Conservation (phyloP, 2,329 filamentous ascomycete genomes). For the Raffaelea arxii region DNA sequence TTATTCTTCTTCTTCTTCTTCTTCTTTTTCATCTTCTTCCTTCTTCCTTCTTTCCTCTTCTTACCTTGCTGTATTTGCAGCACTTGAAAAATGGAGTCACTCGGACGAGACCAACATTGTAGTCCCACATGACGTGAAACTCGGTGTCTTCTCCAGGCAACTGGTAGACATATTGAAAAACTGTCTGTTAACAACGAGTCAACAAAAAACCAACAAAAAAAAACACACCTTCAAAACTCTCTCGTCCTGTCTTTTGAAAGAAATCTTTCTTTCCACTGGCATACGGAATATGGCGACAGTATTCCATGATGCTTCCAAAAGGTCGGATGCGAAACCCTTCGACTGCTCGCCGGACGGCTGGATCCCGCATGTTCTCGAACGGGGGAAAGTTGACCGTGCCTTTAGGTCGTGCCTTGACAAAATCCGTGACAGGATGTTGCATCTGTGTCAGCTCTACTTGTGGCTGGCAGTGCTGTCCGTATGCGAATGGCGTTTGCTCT, state of each 20-base stretch:
- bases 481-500: background rate
- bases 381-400: conserved; percentile 66
- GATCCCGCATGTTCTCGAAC: conserved; percentile 52
- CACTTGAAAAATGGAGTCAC: conserved; percentile 95
- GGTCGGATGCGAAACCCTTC: conserved; percentile 57
- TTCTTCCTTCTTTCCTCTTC: conserved; percentile 11
- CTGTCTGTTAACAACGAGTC: conserved; percentile 29
- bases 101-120: conserved; percentile 84
- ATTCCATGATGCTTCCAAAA: conserved; percentile 50
- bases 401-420: conserved; percentile 28
- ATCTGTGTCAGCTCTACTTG: background rate
- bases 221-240: conserved; percentile 72
- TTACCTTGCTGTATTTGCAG: conserved; percentile 75
- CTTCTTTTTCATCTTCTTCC: background rate
- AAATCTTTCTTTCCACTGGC: conserved; percentile 91
- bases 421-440: conserved; percentile 5
- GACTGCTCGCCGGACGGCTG: conserved; percentile 47
- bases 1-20: background rate
- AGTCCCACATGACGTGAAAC: conserved; percentile 91
- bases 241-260: conserved; percentile 72
- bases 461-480: background rate
- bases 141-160: conserved; percentile 52
- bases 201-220: background rate
- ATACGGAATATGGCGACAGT: conserved; percentile 76
- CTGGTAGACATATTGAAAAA: conserved; percentile 76